Evolutionary conservation across 768 basidiomycete genomes (phyloP), one percentile per base, ranked within the genome.

Genomic region (Saitozyma sp.): DNA sequence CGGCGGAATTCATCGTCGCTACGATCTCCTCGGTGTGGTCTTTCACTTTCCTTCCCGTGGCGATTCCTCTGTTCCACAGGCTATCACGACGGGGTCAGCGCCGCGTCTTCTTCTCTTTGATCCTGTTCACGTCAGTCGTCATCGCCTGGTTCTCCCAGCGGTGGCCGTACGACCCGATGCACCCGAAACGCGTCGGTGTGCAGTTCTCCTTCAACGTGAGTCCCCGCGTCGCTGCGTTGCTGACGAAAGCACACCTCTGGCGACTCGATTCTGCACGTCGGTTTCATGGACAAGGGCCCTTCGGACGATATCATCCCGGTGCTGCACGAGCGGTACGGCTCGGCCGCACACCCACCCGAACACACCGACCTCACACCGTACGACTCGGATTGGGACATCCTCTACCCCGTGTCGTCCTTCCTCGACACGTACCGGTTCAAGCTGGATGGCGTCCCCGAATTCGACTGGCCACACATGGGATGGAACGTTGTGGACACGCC

Each of bases 1-100:
- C 95, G 0, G 87, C 88, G 1, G 95, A 98, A 65, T 86, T 89
- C 73, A 88, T 97, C 71, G 89, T 97, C 43, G 93, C 91, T 0
- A 86, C 87, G 3, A 85, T 94, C 40, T 85, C 90, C 6, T 80
- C 88, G 0, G 71, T 84, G 39, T 76, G 88, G 3, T 84, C 85
- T 5, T 82, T 86, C 41, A 83, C 88, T 41, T 80, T 83, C 6
- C 67, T 88, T 10, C 89, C 91, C 1, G 83, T 88, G 13, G 70
- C 81, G 1, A 61, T 88, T 4, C 88, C 94, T 0, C 88, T 97
- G 70, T 83, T 85, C 6, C 90, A 91, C 64, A 85, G 91, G 14
- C 89, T 89, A 74, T 84, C 85, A 2, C 80, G 78, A 1, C 69
- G 67, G 9, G 66, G 69, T 8, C 80, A 86, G 46, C 56, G 63